Base-by-base conservation (phyloP, 768 basidiomycete species). In the Pleurotus platypus region DNA sequence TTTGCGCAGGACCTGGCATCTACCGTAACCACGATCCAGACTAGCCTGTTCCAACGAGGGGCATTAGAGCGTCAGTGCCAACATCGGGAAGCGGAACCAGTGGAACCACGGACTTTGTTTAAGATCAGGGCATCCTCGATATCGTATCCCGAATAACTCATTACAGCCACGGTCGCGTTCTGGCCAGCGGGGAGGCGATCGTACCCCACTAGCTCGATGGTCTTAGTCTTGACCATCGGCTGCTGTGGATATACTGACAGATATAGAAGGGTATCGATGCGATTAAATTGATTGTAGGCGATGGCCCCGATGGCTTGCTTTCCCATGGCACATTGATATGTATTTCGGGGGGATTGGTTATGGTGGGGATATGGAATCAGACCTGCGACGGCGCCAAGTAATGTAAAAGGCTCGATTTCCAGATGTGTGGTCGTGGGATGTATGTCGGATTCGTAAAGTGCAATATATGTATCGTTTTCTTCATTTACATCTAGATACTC, bases 271-370 rank as follows among this genome's bases (percentile, higher is more conserved):
- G 97, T 99, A 70, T 99, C 97, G 68, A 99, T 98, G 46, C 97
- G 85, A 67, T 94, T 93, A 62, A 98, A 85, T 70, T 99, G 97
- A 70, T 98, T 99, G 73, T 95, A 97, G 0, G 88, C 96, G 60
- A 99, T 99, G 11, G 95, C 95, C 18, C 97, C 97, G 61, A 99
- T 99, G 2, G 97, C 96, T 77, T 99, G 97, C 76, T 99, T 99
- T 55, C 97, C 96, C 96, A 99, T 99, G 56, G 96, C 96, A 67
- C 96, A 99, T 76, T 99, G 96, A 69, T 99, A 99, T 8, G 97
- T 99, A 67, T 99, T 99, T 55, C 97, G 89, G 2, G 97, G 97
- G 4, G 97, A 98, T 67, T 99, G 97, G 67, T 99, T 99, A 70
- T 99, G 97, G 69, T 99, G 97, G 1, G 97, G 97, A 68, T 99